phyloP scores from a whole-genome alignment of 345 rosid species.

The Firmiana major region DNA sequence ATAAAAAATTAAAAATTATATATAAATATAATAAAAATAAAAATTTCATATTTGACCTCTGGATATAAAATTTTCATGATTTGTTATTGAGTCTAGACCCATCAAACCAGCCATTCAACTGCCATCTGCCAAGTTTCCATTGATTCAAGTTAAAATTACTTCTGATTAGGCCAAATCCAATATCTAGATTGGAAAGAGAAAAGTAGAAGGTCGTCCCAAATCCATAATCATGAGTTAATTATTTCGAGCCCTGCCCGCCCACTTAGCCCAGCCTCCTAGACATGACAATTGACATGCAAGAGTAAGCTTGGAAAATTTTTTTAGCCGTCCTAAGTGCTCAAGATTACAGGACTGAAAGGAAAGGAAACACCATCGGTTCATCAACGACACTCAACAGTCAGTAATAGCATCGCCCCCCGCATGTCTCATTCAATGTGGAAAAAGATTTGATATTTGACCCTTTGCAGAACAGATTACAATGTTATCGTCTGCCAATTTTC shows the following conservation, averaged over 20 bases:
- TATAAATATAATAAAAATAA: too few relatives aligned
- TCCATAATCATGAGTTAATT: neutral
- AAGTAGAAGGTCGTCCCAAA: neutral
- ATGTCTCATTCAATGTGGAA: neutral
- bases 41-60: too few relatives aligned
- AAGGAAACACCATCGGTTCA: neutral
- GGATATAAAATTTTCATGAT: too few relatives aligned
- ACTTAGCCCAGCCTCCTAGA: neutral
- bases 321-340: neutral
- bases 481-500: neutral
- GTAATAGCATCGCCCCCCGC: too few relatives aligned
- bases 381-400: neutral
- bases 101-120: too few relatives aligned
- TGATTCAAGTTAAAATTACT: neutral
- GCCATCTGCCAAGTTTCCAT: neutral
- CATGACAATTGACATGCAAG: slow-evolving; percentile 2
- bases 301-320: neutral
- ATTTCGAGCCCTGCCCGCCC: neutral
- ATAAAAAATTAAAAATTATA: too few relatives aligned
- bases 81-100: too few relatives aligned
- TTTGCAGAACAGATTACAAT: neutral
- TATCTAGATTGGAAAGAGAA: neutral
- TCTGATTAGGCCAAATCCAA: neutral
- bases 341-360: neutral
- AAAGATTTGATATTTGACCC: neutral